Conservation (phyloP, 176 grass and related monocot genomes). For the Carex myosuroides region DNA sequence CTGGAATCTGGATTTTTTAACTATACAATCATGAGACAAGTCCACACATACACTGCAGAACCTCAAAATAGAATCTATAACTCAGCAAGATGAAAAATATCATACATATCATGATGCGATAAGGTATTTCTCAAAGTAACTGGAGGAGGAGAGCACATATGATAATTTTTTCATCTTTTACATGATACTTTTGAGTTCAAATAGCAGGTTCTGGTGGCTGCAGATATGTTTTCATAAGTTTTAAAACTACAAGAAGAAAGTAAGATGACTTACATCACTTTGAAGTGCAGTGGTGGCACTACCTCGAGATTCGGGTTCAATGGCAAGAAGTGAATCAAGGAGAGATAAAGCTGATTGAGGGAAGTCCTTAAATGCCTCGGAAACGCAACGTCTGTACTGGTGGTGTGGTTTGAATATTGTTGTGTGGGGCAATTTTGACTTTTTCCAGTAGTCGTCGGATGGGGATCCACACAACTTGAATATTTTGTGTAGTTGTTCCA, state of each 20-base stretch:
- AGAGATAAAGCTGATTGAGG: conserved; percentile 38
- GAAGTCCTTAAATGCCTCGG: conserved; percentile 47
- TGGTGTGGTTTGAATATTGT: conserved; percentile 53
- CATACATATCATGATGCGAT: neutral
- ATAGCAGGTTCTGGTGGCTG: neutral
- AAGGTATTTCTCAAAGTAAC: neutral
- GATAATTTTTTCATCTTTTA: neutral
- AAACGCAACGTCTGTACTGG: conserved; percentile 33
- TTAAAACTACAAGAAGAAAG: neutral
- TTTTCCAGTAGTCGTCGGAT: conserved; percentile 45
- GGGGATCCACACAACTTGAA: conserved; percentile 53
- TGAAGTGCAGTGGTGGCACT: conserved; percentile 35
- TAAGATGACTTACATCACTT: conserved; percentile 30
- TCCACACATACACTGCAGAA: neutral
- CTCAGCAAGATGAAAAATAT: neutral
- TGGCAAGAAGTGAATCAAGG: conserved; percentile 35
- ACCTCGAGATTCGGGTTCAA: conserved; percentile 38
- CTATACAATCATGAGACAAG: neutral
- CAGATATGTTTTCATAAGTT: neutral
- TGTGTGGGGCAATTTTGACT: conserved; percentile 36
- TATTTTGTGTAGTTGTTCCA: conserved; percentile 60
- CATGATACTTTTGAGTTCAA: neutral
- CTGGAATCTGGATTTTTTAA: neutral
- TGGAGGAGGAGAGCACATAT: neutral
- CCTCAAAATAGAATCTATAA: neutral